Base-by-base conservation (phyloP, 495 filamentous ascomycete genomes). In the Lasiosphaeria ovina region DNA sequence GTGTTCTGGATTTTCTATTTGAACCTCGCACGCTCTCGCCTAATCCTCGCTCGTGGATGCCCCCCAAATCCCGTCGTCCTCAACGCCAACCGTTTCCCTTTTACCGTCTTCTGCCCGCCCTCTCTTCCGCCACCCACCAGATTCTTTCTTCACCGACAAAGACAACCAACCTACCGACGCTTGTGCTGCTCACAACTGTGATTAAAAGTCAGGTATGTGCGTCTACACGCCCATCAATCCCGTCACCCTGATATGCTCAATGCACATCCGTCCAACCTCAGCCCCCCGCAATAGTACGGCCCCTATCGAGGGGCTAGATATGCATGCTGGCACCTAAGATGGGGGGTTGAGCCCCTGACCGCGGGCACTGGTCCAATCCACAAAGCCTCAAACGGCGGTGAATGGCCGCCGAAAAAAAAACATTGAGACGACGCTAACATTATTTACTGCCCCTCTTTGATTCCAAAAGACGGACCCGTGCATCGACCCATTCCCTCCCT, bases 381-480 rank as follows among this genome's bases (percentile, higher is more conserved):
- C 57, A 60, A 51, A 38, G 33, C 24, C 32, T 51, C 34, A 64
- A 66, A 51, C 40, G 54, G 62, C 62, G 64, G 67, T 70, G 67
- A 65, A 66, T 54, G 61, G 54, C 57, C 58, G 60, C 59, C 57
- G 42, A 65, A 61, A 59, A 58, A 54, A 55, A 50, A 59, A 24
- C 24, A 24, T 24, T 59, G 55, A 52, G 62, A 58, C 36, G 57
- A 51, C 66, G 65, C 68, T 67, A 67, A 65, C 65, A 47, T 47
- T 14, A 14, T 63, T 55, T 55, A 49, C 54, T 55, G 38, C 65
- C 63, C 65, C 63, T 63, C 64, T 57, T 65, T 62, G 65, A 67
- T 51, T 47, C 38, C 36, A 11, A 40, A 24, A 10, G 17, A 11
- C 55, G 7, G n/a, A 33, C 12, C 35, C 38, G 16, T 5, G 35